phyloP scores from a whole-genome alignment of 2,329 filamentous ascomycete genomes.

The Endothia cerciana region DNA sequence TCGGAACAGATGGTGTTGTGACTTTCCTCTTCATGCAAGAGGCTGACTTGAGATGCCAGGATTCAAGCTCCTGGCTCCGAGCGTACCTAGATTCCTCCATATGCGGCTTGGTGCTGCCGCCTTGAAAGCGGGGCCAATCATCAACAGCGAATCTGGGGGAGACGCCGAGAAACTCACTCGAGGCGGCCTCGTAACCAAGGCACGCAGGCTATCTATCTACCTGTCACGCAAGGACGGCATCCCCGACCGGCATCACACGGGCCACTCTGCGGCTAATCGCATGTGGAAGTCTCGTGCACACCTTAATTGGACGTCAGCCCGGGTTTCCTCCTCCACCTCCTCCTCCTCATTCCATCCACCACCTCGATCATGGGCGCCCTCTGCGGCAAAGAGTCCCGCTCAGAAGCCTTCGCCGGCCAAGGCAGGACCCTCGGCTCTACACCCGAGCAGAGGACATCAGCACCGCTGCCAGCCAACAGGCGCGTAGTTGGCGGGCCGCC shows the following conservation, averaged over 20 bases:
- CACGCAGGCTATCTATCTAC: too few species aligned
- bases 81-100: not conserved
- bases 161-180: not conserved
- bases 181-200: not conserved
- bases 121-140: constrained; percentile 2
- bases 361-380: constrained; percentile 74
- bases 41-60: not conserved
- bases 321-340: not conserved
- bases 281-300: not conserved
- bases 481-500: constrained; percentile 55
- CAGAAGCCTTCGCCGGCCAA: constrained; percentile 71
- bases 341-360: not conserved
- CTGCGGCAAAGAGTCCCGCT: constrained; percentile 70
- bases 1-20: not conserved
- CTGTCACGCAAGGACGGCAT: not conserved
- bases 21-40: not conserved
- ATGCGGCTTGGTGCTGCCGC: not conserved
- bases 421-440: constrained; percentile 72
- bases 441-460: constrained; percentile 51
- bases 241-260: constrained; percentile 2
- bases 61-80: not conserved
- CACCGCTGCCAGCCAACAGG: constrained; percentile 52
- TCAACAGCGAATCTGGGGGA: not conserved
- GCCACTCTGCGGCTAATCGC: not conserved
- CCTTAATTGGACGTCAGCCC: constrained; percentile 3